Evolutionary conservation across 495 filamentous ascomycete species (phyloP), one percentile per base, ranked within the genome.

Genomic region (Physcia stellaris): DNA sequence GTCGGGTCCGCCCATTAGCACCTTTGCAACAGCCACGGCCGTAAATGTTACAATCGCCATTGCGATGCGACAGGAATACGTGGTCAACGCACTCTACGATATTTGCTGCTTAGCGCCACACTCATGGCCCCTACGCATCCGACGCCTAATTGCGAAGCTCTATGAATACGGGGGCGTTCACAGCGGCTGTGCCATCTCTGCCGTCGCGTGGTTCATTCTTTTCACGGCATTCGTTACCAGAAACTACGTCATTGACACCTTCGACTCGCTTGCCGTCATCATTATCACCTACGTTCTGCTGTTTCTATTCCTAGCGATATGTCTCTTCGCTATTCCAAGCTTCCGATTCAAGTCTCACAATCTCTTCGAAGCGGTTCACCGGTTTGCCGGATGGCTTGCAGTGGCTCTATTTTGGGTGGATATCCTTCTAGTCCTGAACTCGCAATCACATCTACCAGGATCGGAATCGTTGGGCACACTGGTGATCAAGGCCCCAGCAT

Each of bases 101-200:
- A 45, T 77, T 21, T 77, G 73, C 40, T 66, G 61, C 41, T 67
- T 62, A 7, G 60, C 80, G 40, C 76, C 81, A 0, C 61, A 66
- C 33, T 70, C 62, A 4, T 67, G 70, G 22, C 82, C 83, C 0
- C 59, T 84, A 24, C 58, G 63, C 26, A 57, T 83, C 30, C 78
- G 83, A 22, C 66, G 66, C 1, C 58, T 74, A n/a, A 67, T 71
- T 0, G 77, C 80, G 21, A 83, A 85, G 48, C 64, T 83, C 3
- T 86, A 84, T 52, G 75, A 82, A 28, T 79, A 80, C 53, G 83
- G 83, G 21, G 83, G 83, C 12, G 64, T 84, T 6, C 83, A 87
- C 50, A 79, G 71, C 46, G 79, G 79, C 15, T 79, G 77, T 35
- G 80, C 76, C 16, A 62, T 81, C 3, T 74, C 75, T 11, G 69